Evolutionary conservation across 192 early-diverging fungal species (phyloP).

Genomic region (Gryganskiella cystojenkinii): DNA sequence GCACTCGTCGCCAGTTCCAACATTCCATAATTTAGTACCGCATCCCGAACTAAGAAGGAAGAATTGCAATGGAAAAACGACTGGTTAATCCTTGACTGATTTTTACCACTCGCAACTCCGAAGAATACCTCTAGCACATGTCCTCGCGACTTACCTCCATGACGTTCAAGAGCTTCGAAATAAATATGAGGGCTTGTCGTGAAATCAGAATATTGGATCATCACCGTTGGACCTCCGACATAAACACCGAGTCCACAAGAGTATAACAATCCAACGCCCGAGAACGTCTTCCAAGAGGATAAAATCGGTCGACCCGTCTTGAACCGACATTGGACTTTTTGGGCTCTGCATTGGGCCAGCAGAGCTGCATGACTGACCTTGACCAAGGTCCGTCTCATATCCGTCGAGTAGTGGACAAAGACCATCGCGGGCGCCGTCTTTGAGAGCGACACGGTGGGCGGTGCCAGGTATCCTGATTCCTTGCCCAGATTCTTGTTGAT

Average conservation of each 20-base stretch:
- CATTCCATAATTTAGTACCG: conserved; percentile 41
- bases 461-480: conserved; percentile 61
- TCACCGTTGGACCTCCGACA: conserved; percentile 64
- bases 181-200: conserved; percentile 68
- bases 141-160: conserved; percentile 59
- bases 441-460: conserved; percentile 17
- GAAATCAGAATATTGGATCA: conserved; percentile 73
- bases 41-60: conserved; percentile 20
- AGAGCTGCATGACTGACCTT: conserved; percentile 65
- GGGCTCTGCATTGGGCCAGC: conserved; percentile 68
- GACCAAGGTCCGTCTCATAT: conserved; percentile 57
- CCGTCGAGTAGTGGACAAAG: conserved; percentile 60
- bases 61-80: not conserved
- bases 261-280: conserved; percentile 55
- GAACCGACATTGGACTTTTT: conserved; percentile 70
- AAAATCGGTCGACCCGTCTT: conserved; percentile 57
- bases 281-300: conserved; percentile 50
- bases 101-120: not conserved
- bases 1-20: conserved; percentile 37
- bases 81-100: not conserved
- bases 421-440: conserved; percentile 67
- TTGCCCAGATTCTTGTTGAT: conserved; percentile 64
- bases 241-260: conserved; percentile 53
- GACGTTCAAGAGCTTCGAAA: conserved; percentile 79
- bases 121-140: not conserved